Conservation (phyloP, 2,329 filamentous ascomycete species). For the Pseudocercospora crystallina region DNA sequence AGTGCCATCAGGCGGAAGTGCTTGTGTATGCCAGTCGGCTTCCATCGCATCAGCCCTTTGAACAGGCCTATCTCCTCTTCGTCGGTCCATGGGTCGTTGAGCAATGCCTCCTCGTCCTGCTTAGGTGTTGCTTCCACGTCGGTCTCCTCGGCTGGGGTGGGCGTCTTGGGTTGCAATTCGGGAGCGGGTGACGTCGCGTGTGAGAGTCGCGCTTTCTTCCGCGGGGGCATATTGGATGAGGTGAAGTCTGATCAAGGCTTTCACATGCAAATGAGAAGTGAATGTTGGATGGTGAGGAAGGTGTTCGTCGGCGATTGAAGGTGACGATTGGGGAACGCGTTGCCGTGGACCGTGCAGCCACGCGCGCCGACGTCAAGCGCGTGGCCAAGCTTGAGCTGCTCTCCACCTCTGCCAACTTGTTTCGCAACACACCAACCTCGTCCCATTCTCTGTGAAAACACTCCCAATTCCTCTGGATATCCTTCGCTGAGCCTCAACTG, state of each 20-base stretch:
- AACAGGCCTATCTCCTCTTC: constrained; percentile 91
- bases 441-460: too few relatives aligned
- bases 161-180: constrained; percentile 41
- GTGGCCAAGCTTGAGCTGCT: too few relatives aligned
- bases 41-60: constrained; percentile 91
- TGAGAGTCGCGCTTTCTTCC: constrained; percentile 62
- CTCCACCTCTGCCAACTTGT: neutral
- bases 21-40: constrained; percentile 95
- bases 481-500: too few relatives aligned
- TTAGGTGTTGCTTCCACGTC: constrained; percentile 35
- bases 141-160: constrained; percentile 20
- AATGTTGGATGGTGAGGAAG: neutral
- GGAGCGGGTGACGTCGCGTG: constrained; percentile 58
- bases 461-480: too few relatives aligned
- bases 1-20: constrained; percentile 91
- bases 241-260: neutral
- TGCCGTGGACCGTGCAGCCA: too few relatives aligned
- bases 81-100: constrained; percentile 84
- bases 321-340: neutral
- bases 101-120: constrained; percentile 49
- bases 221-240: constrained; percentile 60
- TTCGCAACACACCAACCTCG: neutral
- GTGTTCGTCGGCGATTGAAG: neutral
- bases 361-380: too few relatives aligned
- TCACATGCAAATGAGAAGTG: neutral